Evolutionary conservation across 2,329 filamentous ascomycete genomes (phyloP), one percentile per base, ranked within the genome.

Genomic region (Neobulgaria alba): DNA sequence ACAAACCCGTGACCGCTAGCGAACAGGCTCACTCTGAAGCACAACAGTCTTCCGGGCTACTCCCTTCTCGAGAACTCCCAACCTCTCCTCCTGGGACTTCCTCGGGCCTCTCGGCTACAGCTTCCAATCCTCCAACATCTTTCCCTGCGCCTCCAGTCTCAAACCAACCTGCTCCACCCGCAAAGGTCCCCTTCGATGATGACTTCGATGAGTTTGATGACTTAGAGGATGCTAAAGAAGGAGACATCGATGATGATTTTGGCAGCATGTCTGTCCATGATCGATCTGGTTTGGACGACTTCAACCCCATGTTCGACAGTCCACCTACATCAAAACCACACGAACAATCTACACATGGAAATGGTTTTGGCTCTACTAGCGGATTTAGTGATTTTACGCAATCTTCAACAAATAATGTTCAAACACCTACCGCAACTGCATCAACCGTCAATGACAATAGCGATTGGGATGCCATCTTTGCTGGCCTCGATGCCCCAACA

Each of bases 381-480:
- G 57, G 51, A 3, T 62, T 61, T 38, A 66, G 72, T 39, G 66
- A 67, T 39, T 74, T 72, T 45, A 65, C 65, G 33, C 63, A 67
- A 42, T 73, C 73, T 69, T 43, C 64, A 67, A 37, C 64, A 64
- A 36, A 65, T 65, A 43, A 48, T 12, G 47, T 44, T 10, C 48
- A 49, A n/a, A 47, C 54, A 40, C 51, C 54, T 18, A 46, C 57
- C 30, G 50, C 58, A 17, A 49, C 61, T n/a, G 41, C 32, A 9
- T 18, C 61, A 31, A 59, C 65, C 43, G 57, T 61, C 35, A 58
- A 60, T 33, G 73, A 75, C 10, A 65, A 67, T 23, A 84, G 93
- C 53, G 90, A 96, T 61, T 96, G 92, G 92, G 90, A 96, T 57
- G 84, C 87, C 29, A 86, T 96, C 41, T 96, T 96, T 64, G 83